phyloP scores from a whole-genome alignment of 108 stramenopile genomes.

The Nitzschia sp. region DNA sequence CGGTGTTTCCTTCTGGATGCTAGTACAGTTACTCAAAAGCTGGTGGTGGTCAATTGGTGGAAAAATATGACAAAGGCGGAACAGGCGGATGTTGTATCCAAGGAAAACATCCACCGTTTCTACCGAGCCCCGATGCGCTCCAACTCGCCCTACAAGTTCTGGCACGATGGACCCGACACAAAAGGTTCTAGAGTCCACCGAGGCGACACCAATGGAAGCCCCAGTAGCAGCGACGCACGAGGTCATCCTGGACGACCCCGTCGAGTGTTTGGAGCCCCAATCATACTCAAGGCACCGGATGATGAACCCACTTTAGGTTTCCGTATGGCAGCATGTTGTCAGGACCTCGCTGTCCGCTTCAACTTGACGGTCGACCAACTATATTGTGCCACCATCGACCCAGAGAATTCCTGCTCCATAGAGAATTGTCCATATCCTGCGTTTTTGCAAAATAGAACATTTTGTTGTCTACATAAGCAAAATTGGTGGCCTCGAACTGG shows the following conservation, averaged over 20 bases:
- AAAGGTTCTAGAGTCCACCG: background rate
- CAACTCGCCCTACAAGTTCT: conserved; percentile 16
- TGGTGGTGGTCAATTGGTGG: conserved; percentile 26
- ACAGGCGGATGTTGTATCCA: background rate
- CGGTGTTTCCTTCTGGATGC: conserved; percentile 22
- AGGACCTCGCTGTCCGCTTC: background rate
- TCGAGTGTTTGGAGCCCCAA: background rate
- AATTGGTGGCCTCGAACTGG: conserved; percentile 13
- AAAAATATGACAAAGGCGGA: conserved; percentile 1
- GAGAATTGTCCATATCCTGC: conserved; percentile 19
- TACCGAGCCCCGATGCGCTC: conserved; percentile 22
- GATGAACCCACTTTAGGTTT: conserved; percentile 1
- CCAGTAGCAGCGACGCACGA: background rate
- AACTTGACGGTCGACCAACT: conserved; percentile 3
- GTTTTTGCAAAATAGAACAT: conserved; percentile 3
- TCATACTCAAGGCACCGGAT: background rate
- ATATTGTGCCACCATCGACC: conserved; percentile 5
- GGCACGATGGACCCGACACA: background rate
- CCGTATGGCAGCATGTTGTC: background rate
- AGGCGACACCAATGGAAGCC: background rate
- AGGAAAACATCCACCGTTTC: conserved; percentile 9
- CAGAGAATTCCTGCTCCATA: background rate
- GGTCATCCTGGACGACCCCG: background rate
- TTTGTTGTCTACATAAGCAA: conserved; percentile 15
- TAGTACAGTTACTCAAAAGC: background rate